Evolutionary conservation across 1,139 yeast species (phyloP), one percentile per base, ranked within the genome.

Genomic region (Yamadazyma atmosphaerica): DNA sequence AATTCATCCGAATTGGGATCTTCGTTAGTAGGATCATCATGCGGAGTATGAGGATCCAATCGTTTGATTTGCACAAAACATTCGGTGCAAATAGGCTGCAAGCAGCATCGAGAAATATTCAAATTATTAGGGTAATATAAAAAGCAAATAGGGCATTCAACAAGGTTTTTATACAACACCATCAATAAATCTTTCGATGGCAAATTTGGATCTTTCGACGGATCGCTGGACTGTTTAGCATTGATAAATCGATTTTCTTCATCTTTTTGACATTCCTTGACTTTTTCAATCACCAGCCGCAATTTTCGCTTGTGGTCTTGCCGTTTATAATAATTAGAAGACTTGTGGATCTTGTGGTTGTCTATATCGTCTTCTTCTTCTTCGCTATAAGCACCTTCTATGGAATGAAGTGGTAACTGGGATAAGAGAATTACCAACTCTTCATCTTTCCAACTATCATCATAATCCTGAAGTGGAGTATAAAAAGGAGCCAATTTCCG

Each of bases 11-110:
- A 41, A 37, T 59, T 58, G 22, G 51, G 55, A 25, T 62, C n/a
- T n/a, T n/a, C 60, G 16, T 58, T 59, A 34, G 52, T 54, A 12
- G 52, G 52, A 37, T 62, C 80, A 45, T 85, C 94, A 56, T 87
- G 95, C 0, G 97, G 96, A 25, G 90, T 87, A 61, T 90, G 98
- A 0, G 98, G 98, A n/a, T 88, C 95, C 19, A 85, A 71, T 42
- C 98, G 74, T 60, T 86, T 89, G 57, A 92, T 89, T 60, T 90
- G 98, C 7, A 90, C 97, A 74, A 92, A 92, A 60, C 98, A 92
- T 62, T 92, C 98, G 1, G 96, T 78, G 62, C 98, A 92, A 16
- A 92, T 89, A 2, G 95, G 92, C 59, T 92, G 98, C 36, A 79
- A 76, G 58, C 98, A 92, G 60, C 98, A 92, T 34, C 95, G 72